Base-by-base conservation (phyloP, 1,284 basidiomycete genomes). In the Wallemia mellicola region DNA sequence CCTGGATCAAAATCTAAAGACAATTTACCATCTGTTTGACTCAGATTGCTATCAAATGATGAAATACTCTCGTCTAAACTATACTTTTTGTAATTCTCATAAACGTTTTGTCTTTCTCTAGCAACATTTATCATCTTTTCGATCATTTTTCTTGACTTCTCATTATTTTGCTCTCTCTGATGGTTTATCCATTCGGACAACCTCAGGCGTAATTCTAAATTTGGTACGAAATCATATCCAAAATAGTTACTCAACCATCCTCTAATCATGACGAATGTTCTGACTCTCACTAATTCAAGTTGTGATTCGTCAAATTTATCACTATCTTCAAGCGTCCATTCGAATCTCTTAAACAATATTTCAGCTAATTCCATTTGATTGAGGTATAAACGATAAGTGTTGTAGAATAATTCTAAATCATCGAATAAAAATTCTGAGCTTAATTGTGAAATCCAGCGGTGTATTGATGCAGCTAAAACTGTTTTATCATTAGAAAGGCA, bases 161-260 rank as follows among this genome's bases (percentile, higher is more conserved):
- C 30, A 17, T 27, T 74, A 24, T 79, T 78, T 69, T 85, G 82
- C 62, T 75, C 74, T 54, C 77, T 73, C 61, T 85, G 68, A n/a
- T 76, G 72, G 67, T 89, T 89, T 60, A 89, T 67, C 84, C 84
- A 87, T 59, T 75, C 74, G 17, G 83, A 77, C 60, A 87, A 73
- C 33, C 80, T 68, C 30, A 79, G 65, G 63, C 85, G 75, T 65
- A 89, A 69, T 63, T 82, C 81, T 59, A 77, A 76, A 68, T 85
- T 81, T n/a, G 81, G 79, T 61, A 86, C 70, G 66, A 88, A 89
- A 67, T 89, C 86, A 63, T 84, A 80, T 60, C 76, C 76, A 69
- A 88, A 89, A 68, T 88, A 87, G 11, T 83, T 86, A 64, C 84
- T 71, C 30, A 88, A 68, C 86, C 86, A 88, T 66, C 84, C 85